Evolutionary conservation across 176 grass and related monocot species (phyloP).

Genomic region (Carex scoparia): DNA sequence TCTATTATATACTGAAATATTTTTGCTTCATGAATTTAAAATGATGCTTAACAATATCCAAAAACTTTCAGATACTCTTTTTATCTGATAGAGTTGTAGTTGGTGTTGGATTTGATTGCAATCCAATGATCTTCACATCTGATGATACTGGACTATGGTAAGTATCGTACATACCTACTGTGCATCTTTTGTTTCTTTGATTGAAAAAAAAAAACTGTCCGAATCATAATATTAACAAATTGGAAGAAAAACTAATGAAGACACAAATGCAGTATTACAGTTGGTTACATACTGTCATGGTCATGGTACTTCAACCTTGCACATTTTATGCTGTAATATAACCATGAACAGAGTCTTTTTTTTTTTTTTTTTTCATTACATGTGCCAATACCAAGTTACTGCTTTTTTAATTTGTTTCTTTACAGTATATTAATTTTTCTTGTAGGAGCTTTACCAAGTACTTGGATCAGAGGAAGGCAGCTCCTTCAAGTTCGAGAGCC

Average conservation of each 20-base stretch:
- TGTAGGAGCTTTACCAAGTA: slow-evolving; percentile 82
- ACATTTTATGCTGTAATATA: neutral
- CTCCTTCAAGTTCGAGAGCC: slow-evolving; percentile 65
- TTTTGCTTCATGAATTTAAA: slow-evolving; percentile 29
- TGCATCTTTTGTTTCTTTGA: neutral
- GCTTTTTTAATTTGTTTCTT: slow-evolving; percentile 11
- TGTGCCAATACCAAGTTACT: neutral
- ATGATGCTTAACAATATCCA: slow-evolving; percentile 27
- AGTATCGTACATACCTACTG: slow-evolving; percentile 24
- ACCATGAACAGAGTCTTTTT: neutral
- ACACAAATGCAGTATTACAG: neutral
- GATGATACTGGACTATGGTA: slow-evolving; percentile 98
- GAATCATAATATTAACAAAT: neutral
- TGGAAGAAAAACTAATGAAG: neutral
- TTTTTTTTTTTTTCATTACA: neutral
- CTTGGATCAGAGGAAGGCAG: slow-evolving; percentile 73
- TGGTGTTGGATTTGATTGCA: slow-evolving; percentile 99
- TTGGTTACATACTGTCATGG: neutral
- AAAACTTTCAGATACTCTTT: slow-evolving; percentile 81
- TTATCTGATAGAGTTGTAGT: slow-evolving; percentile 74
- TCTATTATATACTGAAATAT: slow-evolving; percentile 39
- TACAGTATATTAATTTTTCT: slow-evolving; percentile 4
- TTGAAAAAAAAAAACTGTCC: neutral
- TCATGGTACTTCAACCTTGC: neutral
- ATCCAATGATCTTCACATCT: slow-evolving; percentile 80